These are phyloP conservation scores for Xylariales sp. DNA, from an alignment of 2,329 filamentous ascomycete genomes.

Conservation along the genomic window DNA sequence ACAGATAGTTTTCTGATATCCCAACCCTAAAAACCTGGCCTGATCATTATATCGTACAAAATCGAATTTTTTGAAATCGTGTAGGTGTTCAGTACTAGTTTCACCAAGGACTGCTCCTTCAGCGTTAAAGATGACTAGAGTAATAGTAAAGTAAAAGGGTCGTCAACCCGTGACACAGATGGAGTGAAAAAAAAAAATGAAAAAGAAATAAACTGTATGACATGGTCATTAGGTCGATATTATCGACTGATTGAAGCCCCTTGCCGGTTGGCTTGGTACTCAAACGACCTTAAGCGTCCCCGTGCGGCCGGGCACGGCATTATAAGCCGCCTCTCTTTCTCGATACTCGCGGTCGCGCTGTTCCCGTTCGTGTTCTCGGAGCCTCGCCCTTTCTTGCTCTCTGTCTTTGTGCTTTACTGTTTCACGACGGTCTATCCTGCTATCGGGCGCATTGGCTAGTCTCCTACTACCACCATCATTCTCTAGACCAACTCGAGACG, in stretches of 20 bases:
- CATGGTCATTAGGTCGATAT: neutral
- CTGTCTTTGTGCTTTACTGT: slow-evolving; percentile 33
- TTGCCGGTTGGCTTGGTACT: slow-evolving; percentile 8
- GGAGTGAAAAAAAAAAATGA: neutral
- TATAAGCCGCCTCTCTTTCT: slow-evolving; percentile 44
- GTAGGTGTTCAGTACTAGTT: neutral
- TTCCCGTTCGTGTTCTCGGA: slow-evolving; percentile 39
- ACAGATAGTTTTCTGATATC: neutral
- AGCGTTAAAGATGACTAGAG: neutral
- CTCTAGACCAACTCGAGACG: slow-evolving; percentile 24
- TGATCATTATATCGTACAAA: slow-evolving; percentile 19
- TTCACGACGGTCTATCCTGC: slow-evolving; percentile 20
- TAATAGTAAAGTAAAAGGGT: neutral
- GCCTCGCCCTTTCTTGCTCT: slow-evolving; percentile 38
- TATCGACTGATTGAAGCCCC: neutral
- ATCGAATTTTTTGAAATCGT: neutral
- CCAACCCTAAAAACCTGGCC: neutral
- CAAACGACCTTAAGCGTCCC: slow-evolving; percentile 50
- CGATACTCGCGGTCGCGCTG: slow-evolving; percentile 40
- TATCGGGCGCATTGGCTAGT: slow-evolving; percentile 21
- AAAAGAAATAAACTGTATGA: neutral
- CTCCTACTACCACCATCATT: slow-evolving; percentile 12
- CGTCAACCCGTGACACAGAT: neutral
- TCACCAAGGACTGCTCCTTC: neutral
- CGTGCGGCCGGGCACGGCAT: slow-evolving; percentile 46